phyloP scores from a whole-genome alignment of 2,329 filamentous ascomycete genomes.

The Diplodia sapinea region DNA sequence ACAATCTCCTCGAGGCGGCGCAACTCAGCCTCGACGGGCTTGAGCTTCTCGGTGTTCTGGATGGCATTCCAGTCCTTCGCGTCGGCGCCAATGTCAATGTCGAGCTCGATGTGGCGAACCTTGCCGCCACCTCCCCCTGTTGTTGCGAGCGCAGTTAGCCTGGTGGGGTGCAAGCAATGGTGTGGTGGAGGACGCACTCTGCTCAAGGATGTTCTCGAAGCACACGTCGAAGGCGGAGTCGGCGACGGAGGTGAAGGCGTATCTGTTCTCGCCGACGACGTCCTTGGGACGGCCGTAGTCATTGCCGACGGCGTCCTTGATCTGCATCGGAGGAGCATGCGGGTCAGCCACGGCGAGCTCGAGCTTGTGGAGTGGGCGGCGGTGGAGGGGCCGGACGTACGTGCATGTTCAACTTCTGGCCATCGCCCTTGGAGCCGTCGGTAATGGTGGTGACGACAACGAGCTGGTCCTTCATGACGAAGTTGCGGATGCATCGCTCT shows the following conservation, averaged over 20 bases:
- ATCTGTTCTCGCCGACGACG: constrained; percentile 87
- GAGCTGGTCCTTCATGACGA: constrained; percentile 87
- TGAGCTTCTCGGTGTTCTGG: constrained; percentile 95
- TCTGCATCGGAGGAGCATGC: constrained; percentile 59
- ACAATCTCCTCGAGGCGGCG: constrained; percentile 91
- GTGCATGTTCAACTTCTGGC: constrained; percentile 91
- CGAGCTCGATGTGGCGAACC: constrained; percentile 80
- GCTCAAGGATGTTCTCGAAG: constrained; percentile 82
- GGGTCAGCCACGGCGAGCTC: constrained; percentile 17
- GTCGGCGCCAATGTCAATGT: constrained; percentile 95
- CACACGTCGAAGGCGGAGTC: constrained; percentile 96
- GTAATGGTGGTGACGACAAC: constrained; percentile 94
- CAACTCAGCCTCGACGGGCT: constrained; percentile 94
- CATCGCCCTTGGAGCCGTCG: constrained; percentile 85
- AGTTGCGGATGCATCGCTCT: constrained; percentile 95
- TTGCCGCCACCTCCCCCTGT: constrained; percentile 49
- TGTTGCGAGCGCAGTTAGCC: constrained; percentile 18
- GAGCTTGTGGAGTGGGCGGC: not conserved
- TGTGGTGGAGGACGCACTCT: constrained; percentile 61
- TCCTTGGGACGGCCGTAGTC: constrained; percentile 93
- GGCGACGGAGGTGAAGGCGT: constrained; percentile 89
- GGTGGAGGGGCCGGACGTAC: constrained; percentile 59
- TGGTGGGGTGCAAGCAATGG: not conserved
- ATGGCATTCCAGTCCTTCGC: constrained; percentile 98
- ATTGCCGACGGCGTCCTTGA: constrained; percentile 93